phyloP scores from a whole-genome alignment of 2,329 filamentous ascomycete species.

The Setomelanomma holmii region DNA sequence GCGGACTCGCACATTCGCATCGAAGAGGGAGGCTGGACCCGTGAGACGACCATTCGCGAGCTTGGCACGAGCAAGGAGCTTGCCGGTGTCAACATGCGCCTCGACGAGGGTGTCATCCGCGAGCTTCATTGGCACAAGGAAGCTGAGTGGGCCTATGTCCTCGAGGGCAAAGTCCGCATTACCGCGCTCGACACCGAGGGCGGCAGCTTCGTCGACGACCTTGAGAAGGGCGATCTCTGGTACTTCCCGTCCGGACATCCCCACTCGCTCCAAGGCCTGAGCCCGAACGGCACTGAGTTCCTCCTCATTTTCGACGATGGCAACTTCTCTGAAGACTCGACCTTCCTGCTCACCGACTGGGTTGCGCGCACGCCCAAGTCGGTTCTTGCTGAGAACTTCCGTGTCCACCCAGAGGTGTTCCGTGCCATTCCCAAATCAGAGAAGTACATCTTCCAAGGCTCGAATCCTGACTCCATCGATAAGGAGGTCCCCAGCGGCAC shows the following conservation, averaged over 20 bases:
- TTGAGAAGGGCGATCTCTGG: conserved; percentile 79
- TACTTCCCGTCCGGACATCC: conserved; percentile 81
- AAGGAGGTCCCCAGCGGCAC: conserved; percentile 67
- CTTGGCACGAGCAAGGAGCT: conserved; percentile 72
- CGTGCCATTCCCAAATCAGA: conserved; percentile 69
- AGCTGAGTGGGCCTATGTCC: conserved; percentile 78
- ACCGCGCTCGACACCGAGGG: conserved; percentile 78
- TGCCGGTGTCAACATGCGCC: conserved; percentile 79
- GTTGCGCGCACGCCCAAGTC: conserved; percentile 75
- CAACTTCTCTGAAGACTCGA: conserved; percentile 68
- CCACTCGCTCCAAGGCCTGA: conserved; percentile 77
- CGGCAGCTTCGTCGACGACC: conserved; percentile 77
- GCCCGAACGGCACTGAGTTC: conserved; percentile 70
- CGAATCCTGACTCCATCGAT: conserved; percentile 67
- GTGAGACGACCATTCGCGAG: conserved; percentile 73
- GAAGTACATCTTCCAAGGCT: conserved; percentile 81
- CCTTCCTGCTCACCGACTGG: conserved; percentile 77
- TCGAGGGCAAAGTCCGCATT: conserved; percentile 73
- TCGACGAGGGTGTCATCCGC: conserved; percentile 74
- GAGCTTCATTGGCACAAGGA: conserved; percentile 85
- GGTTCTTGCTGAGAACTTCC: conserved; percentile 77
- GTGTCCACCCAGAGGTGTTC: conserved; percentile 74
- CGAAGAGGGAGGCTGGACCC: conserved; percentile 78
- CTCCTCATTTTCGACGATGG: conserved; percentile 69
- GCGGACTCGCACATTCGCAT: conserved; percentile 57